Percentiles rank a stretch among this genome's conserved stretches.
Conservation (phyloP, 1,284 basidiomycete species). For the Amylostereum chailletii region DNA sequence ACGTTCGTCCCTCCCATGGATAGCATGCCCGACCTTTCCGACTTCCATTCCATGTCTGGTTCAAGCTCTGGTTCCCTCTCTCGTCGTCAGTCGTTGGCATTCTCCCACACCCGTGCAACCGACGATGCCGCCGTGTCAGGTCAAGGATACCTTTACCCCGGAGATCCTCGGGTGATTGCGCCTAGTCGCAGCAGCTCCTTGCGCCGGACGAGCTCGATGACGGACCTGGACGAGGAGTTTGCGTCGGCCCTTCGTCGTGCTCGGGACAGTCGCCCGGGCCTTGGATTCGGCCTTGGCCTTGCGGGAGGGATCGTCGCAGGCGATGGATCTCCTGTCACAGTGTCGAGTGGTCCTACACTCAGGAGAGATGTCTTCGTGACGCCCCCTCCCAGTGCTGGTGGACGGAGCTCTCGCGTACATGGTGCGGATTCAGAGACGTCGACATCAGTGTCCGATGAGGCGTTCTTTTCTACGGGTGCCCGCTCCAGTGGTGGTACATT, state of each 20-base stretch:
- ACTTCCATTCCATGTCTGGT: constrained; percentile 36
- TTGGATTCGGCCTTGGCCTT: constrained; percentile 35
- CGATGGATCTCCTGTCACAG: constrained; percentile 42
- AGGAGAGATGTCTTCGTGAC: constrained; percentile 49
- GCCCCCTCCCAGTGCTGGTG: constrained; percentile 44
- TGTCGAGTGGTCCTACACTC: constrained; percentile 45
- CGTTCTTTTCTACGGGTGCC: constrained; percentile 44
- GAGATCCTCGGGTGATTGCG: constrained; percentile 59
- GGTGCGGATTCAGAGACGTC: constrained; percentile 19
- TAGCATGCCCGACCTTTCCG: constrained; percentile 58
- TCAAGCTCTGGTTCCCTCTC: constrained; percentile 30
- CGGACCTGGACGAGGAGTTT: constrained; percentile 67
- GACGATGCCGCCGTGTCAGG: constrained; percentile 62
- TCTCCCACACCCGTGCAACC: constrained; percentile 51
- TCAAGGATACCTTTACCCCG: constrained; percentile 56
- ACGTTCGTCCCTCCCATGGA: constrained; percentile 64
- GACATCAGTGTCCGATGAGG: constrained; percentile 44
- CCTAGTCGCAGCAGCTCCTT: constrained; percentile 52
- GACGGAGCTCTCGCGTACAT: constrained; percentile 27
- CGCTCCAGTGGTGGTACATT: constrained; percentile 19
- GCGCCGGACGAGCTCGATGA: constrained; percentile 65
- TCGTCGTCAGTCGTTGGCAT: constrained; percentile 38
- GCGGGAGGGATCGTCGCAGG: constrained; percentile 28
- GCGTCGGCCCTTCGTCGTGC: constrained; percentile 37
- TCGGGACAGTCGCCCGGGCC: constrained; percentile 32